Evolutionary conservation across 164 flowering plant genomes (phyloP).

Genomic region (Platanus orientalis): DNA sequence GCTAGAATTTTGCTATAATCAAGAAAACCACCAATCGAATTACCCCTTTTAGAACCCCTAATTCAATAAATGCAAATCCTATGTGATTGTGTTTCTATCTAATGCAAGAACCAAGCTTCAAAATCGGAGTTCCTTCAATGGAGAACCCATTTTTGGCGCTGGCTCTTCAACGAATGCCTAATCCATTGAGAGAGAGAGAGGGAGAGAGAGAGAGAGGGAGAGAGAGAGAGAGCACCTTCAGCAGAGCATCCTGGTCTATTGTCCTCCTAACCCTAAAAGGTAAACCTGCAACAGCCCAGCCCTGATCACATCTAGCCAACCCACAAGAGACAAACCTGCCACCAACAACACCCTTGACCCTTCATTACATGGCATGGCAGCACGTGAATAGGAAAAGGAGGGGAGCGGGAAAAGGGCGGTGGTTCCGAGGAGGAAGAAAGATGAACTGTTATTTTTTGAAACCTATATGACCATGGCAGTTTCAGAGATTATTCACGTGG

Average conservation of each 20-base stretch:
- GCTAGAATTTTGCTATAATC: conserved; percentile 8
- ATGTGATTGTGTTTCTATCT: conserved; percentile 8
- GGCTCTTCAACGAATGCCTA: background rate
- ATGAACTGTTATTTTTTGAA: conserved; percentile 14
- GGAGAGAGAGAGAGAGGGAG: conserved; percentile 13
- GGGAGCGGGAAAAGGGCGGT: conserved; percentile 22
- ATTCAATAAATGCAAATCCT: conserved; percentile 1
- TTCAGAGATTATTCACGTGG: conserved; percentile 36
- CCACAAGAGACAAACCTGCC: conserved; percentile 47
- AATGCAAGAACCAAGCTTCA: background rate
- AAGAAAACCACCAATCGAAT: conserved; percentile 21
- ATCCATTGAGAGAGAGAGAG: conserved; percentile 11
- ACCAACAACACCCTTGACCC: conserved; percentile 19
- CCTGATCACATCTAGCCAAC: conserved; percentile 40
- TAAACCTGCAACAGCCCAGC: conserved; percentile 25
- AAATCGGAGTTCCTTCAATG: background rate
- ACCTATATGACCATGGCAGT: conserved; percentile 20
- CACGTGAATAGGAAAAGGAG: conserved; percentile 48
- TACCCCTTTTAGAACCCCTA: conserved; percentile 1
- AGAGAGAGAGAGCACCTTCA: conserved; percentile 7
- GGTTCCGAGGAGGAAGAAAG: conserved; percentile 22
- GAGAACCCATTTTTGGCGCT: background rate
- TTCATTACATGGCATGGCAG: conserved; percentile 29
- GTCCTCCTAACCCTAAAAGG: conserved; percentile 24
- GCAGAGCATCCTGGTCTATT: conserved; percentile 9